These are phyloP conservation scores for Astragalus glycyphyllos DNA, from an alignment of 306 rosid species.

Conservation along the genomic window DNA sequence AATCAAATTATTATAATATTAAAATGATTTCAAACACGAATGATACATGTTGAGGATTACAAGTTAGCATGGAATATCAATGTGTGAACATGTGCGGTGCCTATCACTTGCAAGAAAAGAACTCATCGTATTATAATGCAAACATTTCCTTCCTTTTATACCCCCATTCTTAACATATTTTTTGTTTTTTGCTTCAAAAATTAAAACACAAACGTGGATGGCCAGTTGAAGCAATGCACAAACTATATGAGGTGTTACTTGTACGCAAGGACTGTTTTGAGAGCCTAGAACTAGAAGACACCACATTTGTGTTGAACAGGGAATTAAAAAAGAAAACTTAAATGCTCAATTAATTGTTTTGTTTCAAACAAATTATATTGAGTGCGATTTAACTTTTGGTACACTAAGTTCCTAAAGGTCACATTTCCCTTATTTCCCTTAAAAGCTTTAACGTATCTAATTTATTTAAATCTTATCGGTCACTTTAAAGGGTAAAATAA, in stretches of 20 bases:
- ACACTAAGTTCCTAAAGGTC: too few species aligned
- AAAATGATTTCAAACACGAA: not conserved
- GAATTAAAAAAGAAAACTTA: not conserved
- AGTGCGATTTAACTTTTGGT: too few species aligned
- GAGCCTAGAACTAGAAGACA: conserved; percentile 23
- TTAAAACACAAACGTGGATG: not conserved
- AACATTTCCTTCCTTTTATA: not conserved
- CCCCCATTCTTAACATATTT: not conserved
- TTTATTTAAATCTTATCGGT: too few species aligned
- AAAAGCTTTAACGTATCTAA: too few species aligned
- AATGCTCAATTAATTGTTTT: not conserved
- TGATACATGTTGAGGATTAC: not conserved
- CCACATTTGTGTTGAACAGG: not conserved
- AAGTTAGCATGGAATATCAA: conserved; percentile 11
- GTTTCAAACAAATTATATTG: not conserved
- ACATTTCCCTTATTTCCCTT: too few species aligned
- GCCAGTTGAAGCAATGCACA: conserved; percentile 19
- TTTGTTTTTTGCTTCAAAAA: conserved; percentile 11
- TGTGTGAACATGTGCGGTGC: conserved; percentile 24
- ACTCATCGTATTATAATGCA: not conserved
- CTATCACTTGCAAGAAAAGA: conserved; percentile 40
- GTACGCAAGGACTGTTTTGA: conserved; percentile 44
- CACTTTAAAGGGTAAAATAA: too few species aligned
- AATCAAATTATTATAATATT: conserved; percentile 3
- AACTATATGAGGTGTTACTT: conserved; percentile 36